A percentile compares a stretch with the other conserved stretches of the same genome.
These are phyloP conservation scores for Cadophora malorum DNA, from an alignment of 2,329 filamentous ascomycete species.

Conservation along the genomic window DNA sequence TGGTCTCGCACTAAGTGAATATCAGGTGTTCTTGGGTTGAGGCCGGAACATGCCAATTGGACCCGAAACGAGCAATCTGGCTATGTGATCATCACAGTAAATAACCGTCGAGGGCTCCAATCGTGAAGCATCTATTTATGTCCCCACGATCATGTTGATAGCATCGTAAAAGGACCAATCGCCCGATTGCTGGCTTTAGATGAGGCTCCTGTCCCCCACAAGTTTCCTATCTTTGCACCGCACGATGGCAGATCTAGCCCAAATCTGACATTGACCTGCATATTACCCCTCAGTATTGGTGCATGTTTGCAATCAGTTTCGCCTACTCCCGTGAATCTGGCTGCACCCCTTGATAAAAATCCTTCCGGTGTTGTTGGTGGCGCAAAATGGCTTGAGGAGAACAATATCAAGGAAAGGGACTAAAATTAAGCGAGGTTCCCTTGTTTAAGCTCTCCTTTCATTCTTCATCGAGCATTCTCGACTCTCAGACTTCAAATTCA, in stretches of 20 bases:
- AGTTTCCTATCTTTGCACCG: background rate
- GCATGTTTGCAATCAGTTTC: constrained; percentile 12
- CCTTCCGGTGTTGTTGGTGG: constrained; percentile 18
- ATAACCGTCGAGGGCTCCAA: background rate
- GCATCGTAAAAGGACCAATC: background rate
- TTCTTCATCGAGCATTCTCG: constrained; percentile 23
- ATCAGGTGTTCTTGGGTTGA: background rate
- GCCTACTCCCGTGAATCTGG: constrained; percentile 17
- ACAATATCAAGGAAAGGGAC: constrained; percentile 36
- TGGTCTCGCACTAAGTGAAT: background rate
- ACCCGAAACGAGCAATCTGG: background rate
- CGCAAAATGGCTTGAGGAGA: constrained; percentile 32
- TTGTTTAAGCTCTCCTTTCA: constrained; percentile 29
- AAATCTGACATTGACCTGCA: background rate
- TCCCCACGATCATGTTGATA: background rate
- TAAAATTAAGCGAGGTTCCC: constrained; percentile 22
- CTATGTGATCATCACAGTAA: background rate
- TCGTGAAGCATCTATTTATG: background rate
- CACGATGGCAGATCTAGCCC: background rate
- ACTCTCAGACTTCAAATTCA: constrained; percentile 12
- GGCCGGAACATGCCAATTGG: background rate
- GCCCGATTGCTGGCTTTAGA: background rate
- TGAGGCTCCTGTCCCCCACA: background rate
- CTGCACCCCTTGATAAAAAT: constrained; percentile 20
- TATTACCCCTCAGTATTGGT: background rate